A percentile compares a stretch with the other conserved stretches of the same genome.
These are phyloP conservation scores for Penicillium dipodomyicola DNA, from an alignment of 495 filamentous ascomycete genomes.

Conservation along the genomic window DNA sequence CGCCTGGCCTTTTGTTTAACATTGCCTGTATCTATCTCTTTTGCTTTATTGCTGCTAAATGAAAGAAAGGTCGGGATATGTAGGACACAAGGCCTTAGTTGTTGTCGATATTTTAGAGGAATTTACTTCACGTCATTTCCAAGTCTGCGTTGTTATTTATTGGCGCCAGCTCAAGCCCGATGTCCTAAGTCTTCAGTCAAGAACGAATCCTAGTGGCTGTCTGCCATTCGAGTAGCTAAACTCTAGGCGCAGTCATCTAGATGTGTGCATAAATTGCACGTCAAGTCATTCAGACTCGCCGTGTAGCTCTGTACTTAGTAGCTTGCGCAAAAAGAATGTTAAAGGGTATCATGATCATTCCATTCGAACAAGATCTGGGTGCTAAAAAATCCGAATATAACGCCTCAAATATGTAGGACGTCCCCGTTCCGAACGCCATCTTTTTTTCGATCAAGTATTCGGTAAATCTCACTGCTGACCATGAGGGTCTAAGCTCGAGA, in stretches of 20 bases:
- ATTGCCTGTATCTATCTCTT: neutral
- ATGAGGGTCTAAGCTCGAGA: conserved; percentile 2
- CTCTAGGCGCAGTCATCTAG: neutral
- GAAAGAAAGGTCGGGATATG: neutral
- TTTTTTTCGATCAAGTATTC: neutral
- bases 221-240: neutral
- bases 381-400: conserved; percentile 20
- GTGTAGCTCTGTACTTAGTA: neutral
- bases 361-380: conserved; percentile 17
- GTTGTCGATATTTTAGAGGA: neutral
- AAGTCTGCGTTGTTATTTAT: neutral
- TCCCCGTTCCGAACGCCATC: conserved; percentile 19
- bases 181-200: neutral
- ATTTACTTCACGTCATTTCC: neutral
- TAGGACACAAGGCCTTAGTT: neutral
- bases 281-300: neutral
- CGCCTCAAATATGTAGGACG: conserved; percentile 18
- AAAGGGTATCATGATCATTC: conserved; percentile 29
- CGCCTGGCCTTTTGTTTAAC: neutral
- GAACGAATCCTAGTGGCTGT: neutral
- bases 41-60: neutral
- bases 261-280: neutral
- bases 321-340: neutral
- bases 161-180: neutral
- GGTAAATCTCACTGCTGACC: neutral